Evolutionary conservation across 2,329 filamentous ascomycete genomes (phyloP).

Genomic region (Diaporthe nobilis): DNA sequence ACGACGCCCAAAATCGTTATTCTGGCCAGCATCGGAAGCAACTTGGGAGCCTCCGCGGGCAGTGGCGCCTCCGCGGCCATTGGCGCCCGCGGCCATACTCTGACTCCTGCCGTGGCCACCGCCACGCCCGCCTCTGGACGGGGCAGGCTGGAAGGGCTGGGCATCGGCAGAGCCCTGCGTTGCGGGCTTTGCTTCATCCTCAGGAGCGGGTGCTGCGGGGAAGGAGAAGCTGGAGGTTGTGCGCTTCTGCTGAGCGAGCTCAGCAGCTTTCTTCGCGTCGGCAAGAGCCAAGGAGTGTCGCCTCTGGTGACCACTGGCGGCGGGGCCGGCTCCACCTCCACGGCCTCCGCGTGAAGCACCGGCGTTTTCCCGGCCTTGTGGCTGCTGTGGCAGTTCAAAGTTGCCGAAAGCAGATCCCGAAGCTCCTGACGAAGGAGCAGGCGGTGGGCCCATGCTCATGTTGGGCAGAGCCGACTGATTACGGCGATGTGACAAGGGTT

Average conservation of each 20-base stretch:
- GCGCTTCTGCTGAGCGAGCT: slow-evolving; percentile 95
- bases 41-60: slow-evolving; percentile 77
- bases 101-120: slow-evolving; percentile 83
- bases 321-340: slow-evolving; percentile 74
- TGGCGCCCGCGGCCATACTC: slow-evolving; percentile 85
- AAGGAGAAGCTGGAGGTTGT: slow-evolving; percentile 97
- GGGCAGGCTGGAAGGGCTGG: slow-evolving; percentile 57
- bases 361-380: slow-evolving; percentile 76
- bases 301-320: slow-evolving; percentile 83
- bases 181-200: slow-evolving; percentile 62
- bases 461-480: slow-evolving; percentile 97
- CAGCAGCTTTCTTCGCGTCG: slow-evolving; percentile 97
- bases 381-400: slow-evolving; percentile 74
- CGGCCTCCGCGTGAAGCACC: slow-evolving; percentile 77
- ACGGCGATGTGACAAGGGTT: slow-evolving; percentile 90
- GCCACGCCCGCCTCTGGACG: slow-evolving; percentile 69
- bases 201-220: slow-evolving; percentile 79
- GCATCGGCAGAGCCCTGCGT: slow-evolving; percentile 54
- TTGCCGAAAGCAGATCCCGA: slow-evolving; percentile 85
- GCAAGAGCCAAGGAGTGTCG: slow-evolving; percentile 95
- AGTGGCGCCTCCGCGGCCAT: slow-evolving; percentile 69
- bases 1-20: slow-evolving; percentile 79
- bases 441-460: slow-evolving; percentile 89
- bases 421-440: slow-evolving; percentile 91
- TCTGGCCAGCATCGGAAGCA: slow-evolving; percentile 61